phyloP scores from a whole-genome alignment of 2,329 filamentous ascomycete species.

The Aspergillus eucalypticola region DNA sequence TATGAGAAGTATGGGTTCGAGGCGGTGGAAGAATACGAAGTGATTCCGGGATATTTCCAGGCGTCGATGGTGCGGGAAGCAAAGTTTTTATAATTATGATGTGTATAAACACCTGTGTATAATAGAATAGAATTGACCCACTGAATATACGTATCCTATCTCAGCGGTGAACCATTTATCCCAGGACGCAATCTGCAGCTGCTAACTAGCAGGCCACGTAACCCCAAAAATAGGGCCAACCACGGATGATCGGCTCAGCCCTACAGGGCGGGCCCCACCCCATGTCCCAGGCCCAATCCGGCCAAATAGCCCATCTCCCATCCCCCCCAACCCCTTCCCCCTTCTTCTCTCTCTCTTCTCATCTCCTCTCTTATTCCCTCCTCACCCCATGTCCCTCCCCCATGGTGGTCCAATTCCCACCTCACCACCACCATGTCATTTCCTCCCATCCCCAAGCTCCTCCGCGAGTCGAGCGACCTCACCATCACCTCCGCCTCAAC shows the following conservation, averaged over 20 bases:
- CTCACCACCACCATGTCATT: neutral
- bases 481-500: conserved; percentile 11
- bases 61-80: conserved; percentile 14
- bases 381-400: neutral
- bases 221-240: conserved; percentile 2
- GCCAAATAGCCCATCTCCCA: conserved; percentile 1
- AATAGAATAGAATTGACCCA: neutral
- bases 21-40: conserved; percentile 10
- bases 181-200: neutral
- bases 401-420: neutral
- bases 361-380: neutral
- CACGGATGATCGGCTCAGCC: conserved; percentile 19
- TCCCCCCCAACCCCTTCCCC: neutral
- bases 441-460: conserved; percentile 1
- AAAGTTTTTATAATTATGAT: neutral
- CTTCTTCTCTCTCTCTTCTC: neutral
- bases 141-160: no score
- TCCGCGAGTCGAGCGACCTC: conserved; percentile 8
- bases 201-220: neutral
- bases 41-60: conserved; percentile 12
- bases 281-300: neutral
- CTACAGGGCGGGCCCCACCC: conserved; percentile 19
- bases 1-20: conserved; percentile 14
- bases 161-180: no score
- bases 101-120: neutral